Evolutionary conservation across 2,329 filamentous ascomycete genomes (phyloP), one percentile per base, ranked within the genome.

Genomic region (Claviceps sp.): DNA sequence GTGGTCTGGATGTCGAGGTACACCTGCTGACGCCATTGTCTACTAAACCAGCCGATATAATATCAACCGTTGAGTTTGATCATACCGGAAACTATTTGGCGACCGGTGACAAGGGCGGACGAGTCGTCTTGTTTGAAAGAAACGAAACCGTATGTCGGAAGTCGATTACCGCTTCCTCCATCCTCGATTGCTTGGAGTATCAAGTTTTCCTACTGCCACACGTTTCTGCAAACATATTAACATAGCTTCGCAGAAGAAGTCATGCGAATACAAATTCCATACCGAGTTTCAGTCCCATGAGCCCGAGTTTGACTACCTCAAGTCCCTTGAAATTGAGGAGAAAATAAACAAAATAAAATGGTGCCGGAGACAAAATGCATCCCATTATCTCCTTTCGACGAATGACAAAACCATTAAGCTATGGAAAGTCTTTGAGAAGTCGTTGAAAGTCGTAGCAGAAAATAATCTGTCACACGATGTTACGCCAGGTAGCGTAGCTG

Each of bases 311-410:
- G 93, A 98, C 71, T 98, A 98, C 69, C 81, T 98, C 59, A 98
- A 98, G 73, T 98, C 93, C 37, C 79, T 98, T 61, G 93, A 98
- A 72, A 98, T 98, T 65, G 93, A 98, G 78, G 93, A 98, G 72
- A 98, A 98, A 76, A 98, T 98, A 79, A 98, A 98, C 79, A 98
- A 98, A 78, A 98, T 98, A 74, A 98, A 97, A 72, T 98, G 93
- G 93, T 98, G 93, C 70, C 84, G 86, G 66, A 85, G 93, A 71
- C 91, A 97, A 72, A 98, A 98, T 76, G 87, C 91, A 56, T 97
- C 93, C 52, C 93, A 98, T 73, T 98, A 95, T 70, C 82, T 98
- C 50, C 81, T 98, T 53, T 97, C 93, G 44, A 98, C 93, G 62
- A 98, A 98, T 68, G 93, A 98, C 76, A 98, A 98, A 77, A 98